Percentiles rank a stretch among this genome's conserved stretches.
phyloP scores from a whole-genome alignment of 129 eudicot species.

The Heracleum sosnowskyi region DNA sequence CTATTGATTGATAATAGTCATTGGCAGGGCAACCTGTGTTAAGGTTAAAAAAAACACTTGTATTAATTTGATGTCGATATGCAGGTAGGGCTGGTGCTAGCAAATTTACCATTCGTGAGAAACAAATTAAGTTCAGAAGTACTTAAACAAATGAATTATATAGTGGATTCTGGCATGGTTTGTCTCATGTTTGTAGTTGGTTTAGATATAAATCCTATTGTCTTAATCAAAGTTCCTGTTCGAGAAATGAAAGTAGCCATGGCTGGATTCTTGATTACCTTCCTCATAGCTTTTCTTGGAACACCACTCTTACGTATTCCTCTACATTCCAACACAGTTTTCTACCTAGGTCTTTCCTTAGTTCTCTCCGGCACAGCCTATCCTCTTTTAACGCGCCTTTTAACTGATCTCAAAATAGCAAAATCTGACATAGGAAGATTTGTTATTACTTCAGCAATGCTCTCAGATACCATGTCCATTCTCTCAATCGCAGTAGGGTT shows the following conservation, averaged over 20 bases:
- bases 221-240: slow-evolving; percentile 40
- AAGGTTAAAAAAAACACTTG: neutral
- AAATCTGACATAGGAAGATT: slow-evolving; percentile 79
- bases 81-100: slow-evolving; percentile 68
- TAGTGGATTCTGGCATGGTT: slow-evolving; percentile 68
- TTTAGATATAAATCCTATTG: slow-evolving; percentile 55
- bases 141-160: slow-evolving; percentile 36
- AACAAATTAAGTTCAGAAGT: slow-evolving; percentile 23
- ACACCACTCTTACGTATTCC: slow-evolving; percentile 40
- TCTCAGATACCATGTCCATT: slow-evolving; percentile 54
- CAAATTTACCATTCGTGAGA: slow-evolving; percentile 50
- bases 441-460: slow-evolving; percentile 50
- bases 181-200: slow-evolving; percentile 80
- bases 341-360: slow-evolving; percentile 45
- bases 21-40: neutral
- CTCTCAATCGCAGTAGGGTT: slow-evolving; percentile 43
- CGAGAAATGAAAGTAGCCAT: slow-evolving; percentile 64
- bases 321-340: slow-evolving; percentile 16
- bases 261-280: slow-evolving; percentile 49
- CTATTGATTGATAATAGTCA: no score
- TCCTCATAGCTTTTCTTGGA: slow-evolving; percentile 28
- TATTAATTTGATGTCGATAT: neutral
- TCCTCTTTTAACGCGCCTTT: slow-evolving; percentile 55
- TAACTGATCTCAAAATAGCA: slow-evolving; percentile 70
- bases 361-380: slow-evolving; percentile 64